Base-by-base conservation (phyloP, 1,284 basidiomycete genomes). In the Gomphus bonarii region DNA sequence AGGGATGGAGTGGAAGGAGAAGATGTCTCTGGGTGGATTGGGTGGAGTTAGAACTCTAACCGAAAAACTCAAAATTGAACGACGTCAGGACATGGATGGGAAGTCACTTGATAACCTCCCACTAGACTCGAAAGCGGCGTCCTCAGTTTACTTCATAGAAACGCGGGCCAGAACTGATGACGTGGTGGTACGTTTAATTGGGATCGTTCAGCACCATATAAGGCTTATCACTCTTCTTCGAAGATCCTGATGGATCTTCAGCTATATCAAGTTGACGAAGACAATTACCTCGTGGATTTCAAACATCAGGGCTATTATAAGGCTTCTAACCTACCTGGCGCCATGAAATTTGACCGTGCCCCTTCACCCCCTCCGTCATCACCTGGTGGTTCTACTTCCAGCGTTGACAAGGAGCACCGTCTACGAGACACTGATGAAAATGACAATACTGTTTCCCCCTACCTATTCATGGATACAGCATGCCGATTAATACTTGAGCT, bases 241-340 rank as follows among this genome's bases (percentile, higher is more conserved):
- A 38, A 94, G 91, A 82, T 94, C 8, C 79, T 95, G 28, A 97
- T 98, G 95, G 97, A 98, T 71, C 78, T 99, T 2, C 94, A 98
- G 65, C 77, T 98, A 47, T 99, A 98, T 70, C 88, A 91, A 75
- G 92, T 98, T 28, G 95, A 99, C 69, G 85, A 87, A 36, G 84
- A 88, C 68, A 98, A 98, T 72, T 99, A 97, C 71, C 81, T 99
- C 33, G 97, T 99, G 61, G 95, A 99, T 68, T 99, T 99, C 73
- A 84, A 97, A 65, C 95, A 98, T 74, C 90, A 97, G 67, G 92
- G 91, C 65, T 91, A 95, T 60, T 94, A 94, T 70, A 75, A 77
- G 65, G 79, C 84, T 9, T 79, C 79, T 7, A 75, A 72, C 18
- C 82, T 81, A 55, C 75, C 77, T 1, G 82, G 75, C 6, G 82